Evolutionary conservation across 1,139 yeast genomes (phyloP), one percentile per base, ranked within the genome.

Genomic region (Debaryomyces psychrophilus): DNA sequence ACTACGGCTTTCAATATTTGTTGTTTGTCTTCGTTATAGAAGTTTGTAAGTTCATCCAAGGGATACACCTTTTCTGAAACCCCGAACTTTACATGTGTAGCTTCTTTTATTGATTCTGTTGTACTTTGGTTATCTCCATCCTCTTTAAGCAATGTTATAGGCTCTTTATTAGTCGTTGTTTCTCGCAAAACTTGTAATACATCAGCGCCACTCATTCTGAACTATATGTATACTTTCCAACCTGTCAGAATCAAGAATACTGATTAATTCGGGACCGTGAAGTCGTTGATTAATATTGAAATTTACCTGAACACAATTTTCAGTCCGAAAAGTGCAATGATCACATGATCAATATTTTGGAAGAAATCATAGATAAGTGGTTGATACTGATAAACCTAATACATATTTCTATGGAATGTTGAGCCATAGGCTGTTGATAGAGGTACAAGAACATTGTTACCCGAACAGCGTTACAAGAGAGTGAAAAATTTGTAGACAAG

Each of bases 1-100:
- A 83, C 77, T 3, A 89, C 84, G 1, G 87, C 81, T 52, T 82
- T 71, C 48, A 88, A 68, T n/a, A 77, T 70, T 43, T 85, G 75
- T 15, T 69, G 66, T 12, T 62, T 66, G 39, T 71, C 82, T 43
- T 83, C 85, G 43, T 80, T 73, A 50, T 70, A 69, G 57, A 87
- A 86, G 47, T 79, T 77, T 3, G 95, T 86, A n/a, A 54, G 51
- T 11, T 66, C 63, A 55, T 76, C 72, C 41, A 87, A 60, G 46
- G 61, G 62, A 50, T 50, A 68, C 14, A 50, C 42, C 4, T 52
- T 56, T 4, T 47, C 51, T 38, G 55, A 51, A 35, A 49, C 53
- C 23, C 69, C 76, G 37, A 75, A 59, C 45, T 59, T 60, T 29
- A 70, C 72, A 44, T 64, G 60, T 8, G 68, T 61, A 37, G 79